Conservation (phyloP, 305 asterid genomes). For the Fraxinus ornus region DNA sequence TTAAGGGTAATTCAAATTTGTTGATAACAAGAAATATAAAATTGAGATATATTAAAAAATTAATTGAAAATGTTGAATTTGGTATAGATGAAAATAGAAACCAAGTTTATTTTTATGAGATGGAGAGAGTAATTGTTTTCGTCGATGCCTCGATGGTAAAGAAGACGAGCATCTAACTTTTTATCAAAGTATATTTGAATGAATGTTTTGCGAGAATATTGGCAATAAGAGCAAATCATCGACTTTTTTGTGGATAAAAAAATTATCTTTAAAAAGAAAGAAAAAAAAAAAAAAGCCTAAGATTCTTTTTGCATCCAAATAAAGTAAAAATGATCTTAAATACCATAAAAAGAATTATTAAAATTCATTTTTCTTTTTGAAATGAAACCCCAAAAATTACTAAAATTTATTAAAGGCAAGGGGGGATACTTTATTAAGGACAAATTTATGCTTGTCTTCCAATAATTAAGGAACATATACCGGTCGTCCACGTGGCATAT, state of each 20-base stretch:
- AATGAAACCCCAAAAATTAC: not conserved
- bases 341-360: not conserved
- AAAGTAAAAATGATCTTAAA: not conserved
- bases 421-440: not conserved
- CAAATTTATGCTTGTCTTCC: not conserved
- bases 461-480: not conserved
- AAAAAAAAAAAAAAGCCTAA: not conserved
- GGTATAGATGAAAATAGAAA: too few species aligned
- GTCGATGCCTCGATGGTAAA: too few species aligned
- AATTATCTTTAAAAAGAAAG: not conserved
- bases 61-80: not conserved
- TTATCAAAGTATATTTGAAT: not conserved
- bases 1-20: too few species aligned
- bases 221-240: not conserved
- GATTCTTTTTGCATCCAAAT: not conserved
- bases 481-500: not conserved
- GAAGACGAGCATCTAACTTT: not conserved
- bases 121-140: not conserved
- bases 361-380: not conserved
- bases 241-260: not conserved
- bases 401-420: not conserved
- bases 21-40: not conserved
- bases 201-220: not conserved
- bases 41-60: not conserved
- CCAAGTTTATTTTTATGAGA: not conserved